These are phyloP conservation scores for Russula lepida DNA, from an alignment of 768 basidiomycete species.

Conservation along the genomic window DNA sequence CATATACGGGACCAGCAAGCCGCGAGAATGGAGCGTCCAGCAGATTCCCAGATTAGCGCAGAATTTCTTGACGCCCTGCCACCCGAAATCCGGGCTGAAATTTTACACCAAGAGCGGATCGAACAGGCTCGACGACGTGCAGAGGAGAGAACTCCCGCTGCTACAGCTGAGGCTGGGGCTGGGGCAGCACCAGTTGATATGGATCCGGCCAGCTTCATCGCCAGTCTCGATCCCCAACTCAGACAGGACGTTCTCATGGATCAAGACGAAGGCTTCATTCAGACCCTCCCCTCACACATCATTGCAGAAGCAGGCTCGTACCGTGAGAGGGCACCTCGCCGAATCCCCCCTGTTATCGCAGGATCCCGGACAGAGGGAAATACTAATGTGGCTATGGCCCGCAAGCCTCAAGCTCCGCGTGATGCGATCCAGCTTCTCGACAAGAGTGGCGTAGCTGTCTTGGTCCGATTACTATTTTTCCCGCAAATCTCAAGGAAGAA, in stretches of 20 bases:
- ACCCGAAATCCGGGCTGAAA: constrained; percentile 92
- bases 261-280: constrained; percentile 77
- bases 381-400: constrained; percentile 27
- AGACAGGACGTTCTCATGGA: constrained; percentile 89
- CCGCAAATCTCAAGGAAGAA: constrained; percentile 86
- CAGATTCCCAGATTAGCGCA: constrained; percentile 82
- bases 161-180: constrained; percentile 33
- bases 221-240: constrained; percentile 80
- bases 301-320: constrained; percentile 73
- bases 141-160: constrained; percentile 30
- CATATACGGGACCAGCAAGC: constrained; percentile 89
- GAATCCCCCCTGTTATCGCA: constrained; percentile 6
- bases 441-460: constrained; percentile 76
- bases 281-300: constrained; percentile 75
- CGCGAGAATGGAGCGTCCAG: constrained; percentile 60
- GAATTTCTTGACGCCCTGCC: constrained; percentile 97
- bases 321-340: constrained; percentile 41
- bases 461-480: constrained; percentile 92
- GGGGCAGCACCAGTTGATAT: constrained; percentile 41
- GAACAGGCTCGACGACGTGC: constrained; percentile 60
- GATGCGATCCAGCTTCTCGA: constrained; percentile 94
- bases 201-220: constrained; percentile 86
- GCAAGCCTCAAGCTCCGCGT: constrained; percentile 52
- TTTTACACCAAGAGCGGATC: constrained; percentile 88
- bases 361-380: constrained; percentile 15